Conservation (phyloP, 148 eudicot species). For the Hydrangea macrophylla region DNA sequence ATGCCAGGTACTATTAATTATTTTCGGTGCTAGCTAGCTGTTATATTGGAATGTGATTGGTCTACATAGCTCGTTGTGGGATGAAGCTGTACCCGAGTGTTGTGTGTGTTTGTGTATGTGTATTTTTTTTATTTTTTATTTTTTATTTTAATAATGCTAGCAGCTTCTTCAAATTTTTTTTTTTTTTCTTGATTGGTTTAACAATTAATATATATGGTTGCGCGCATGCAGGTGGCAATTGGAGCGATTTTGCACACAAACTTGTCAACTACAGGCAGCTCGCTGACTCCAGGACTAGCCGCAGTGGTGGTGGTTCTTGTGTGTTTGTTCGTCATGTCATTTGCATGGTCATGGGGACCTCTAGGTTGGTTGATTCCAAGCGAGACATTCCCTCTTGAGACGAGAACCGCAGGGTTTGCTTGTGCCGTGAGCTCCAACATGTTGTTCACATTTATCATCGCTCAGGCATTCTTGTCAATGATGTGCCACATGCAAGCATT, state of each 20-base stretch:
- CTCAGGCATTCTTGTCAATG: conserved; percentile 46
- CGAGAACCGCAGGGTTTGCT: conserved; percentile 43
- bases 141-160: too few relatives aligned
- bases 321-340: conserved; percentile 57
- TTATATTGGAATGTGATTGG: too few relatives aligned
- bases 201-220: background rate
- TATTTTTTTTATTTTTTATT: too few relatives aligned
- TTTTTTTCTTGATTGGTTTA: too few relatives aligned
- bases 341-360: conserved; percentile 60
- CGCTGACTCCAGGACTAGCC: conserved; percentile 27
- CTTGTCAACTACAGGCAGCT: conserved; percentile 28
- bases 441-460: conserved; percentile 40
- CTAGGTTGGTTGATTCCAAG: conserved; percentile 37
- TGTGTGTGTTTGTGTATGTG: too few relatives aligned
- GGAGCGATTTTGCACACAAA: conserved; percentile 39
- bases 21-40: too few relatives aligned
- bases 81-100: too few relatives aligned
- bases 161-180: too few relatives aligned
- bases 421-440: conserved; percentile 51
- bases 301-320: conserved; percentile 43
- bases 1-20: conserved; percentile 44
- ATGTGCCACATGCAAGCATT: conserved; percentile 35
- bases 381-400: conserved; percentile 43
- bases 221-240: conserved; percentile 32
- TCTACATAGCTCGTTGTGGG: too few relatives aligned